phyloP scores from a whole-genome alignment of 2,329 filamentous ascomycete genomes.

The Passalora sequoiae region DNA sequence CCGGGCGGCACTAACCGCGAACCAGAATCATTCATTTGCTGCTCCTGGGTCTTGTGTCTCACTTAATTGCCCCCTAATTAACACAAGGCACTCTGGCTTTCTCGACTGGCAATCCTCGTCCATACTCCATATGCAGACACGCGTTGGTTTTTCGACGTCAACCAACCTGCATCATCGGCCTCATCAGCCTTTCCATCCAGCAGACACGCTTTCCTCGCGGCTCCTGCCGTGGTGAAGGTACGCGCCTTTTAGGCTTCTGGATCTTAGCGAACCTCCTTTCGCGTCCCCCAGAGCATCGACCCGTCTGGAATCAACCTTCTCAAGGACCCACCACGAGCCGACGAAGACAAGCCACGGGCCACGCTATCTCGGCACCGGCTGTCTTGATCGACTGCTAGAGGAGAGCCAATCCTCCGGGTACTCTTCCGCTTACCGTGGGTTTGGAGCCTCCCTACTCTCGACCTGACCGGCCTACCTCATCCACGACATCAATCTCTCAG shows the following conservation, averaged over 20 bases:
- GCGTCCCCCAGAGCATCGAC: constrained; percentile 20
- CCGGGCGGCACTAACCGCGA: constrained; percentile 17
- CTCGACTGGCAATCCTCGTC: constrained; percentile 18
- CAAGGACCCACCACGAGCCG: constrained; percentile 23
- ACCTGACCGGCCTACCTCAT: constrained; percentile 22
- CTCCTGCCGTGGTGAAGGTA: no score
- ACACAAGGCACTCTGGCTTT: constrained; percentile 15
- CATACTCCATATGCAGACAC: constrained; percentile 10
- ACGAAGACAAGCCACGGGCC: constrained; percentile 27
- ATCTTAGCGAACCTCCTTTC: constrained; percentile 19
- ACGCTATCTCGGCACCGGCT: constrained; percentile 31
- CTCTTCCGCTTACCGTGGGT: constrained; percentile 29
- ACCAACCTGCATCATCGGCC: not conserved
- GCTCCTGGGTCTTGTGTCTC: constrained; percentile 18
- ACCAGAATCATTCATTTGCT: constrained; percentile 17
- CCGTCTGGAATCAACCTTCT: constrained; percentile 29
- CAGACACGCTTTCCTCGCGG: constrained; percentile 1
- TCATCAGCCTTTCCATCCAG: not conserved
- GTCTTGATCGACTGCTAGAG: constrained; percentile 30
- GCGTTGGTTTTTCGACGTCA: constrained; percentile 7
- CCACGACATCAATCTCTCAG: constrained; percentile 22
- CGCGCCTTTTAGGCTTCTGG: constrained; percentile 6
- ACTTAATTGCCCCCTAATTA: constrained; percentile 23
- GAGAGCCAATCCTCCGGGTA: constrained; percentile 29
- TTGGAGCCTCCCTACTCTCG: constrained; percentile 26